These are phyloP conservation scores for Pseudogymnoascus verrucosus DNA, from an alignment of 2,329 filamentous ascomycete genomes.

Conservation along the genomic window DNA sequence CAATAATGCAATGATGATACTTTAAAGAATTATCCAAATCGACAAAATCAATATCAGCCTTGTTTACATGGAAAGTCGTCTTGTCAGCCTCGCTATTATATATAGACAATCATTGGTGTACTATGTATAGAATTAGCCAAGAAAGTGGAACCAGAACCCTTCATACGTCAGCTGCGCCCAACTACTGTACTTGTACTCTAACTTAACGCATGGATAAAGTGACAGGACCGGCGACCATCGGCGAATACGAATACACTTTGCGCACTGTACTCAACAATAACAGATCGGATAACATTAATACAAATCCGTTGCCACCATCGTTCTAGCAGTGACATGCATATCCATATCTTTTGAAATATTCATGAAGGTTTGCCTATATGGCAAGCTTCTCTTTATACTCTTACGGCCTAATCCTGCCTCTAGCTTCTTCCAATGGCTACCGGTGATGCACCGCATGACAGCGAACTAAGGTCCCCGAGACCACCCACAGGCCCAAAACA, in stretches of 20 bases:
- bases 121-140: background rate
- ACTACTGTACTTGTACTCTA: background rate
- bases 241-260: background rate
- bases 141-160: background rate
- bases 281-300: constrained; percentile 1
- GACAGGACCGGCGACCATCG: background rate
- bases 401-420: background rate
- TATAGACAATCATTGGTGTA: background rate
- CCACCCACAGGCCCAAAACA: constrained; percentile 14
- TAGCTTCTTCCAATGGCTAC: constrained; percentile 1
- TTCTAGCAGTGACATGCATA: constrained; percentile 3
- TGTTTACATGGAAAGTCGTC: background rate
- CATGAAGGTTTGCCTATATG: background rate
- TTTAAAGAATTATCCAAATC: background rate
- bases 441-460: background rate
- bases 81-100: background rate
- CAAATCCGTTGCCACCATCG: background rate
- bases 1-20: background rate
- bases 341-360: background rate
- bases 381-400: background rate
- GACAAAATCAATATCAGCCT: background rate
- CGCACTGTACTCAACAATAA: background rate
- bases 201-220: background rate
- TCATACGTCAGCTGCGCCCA: background rate
- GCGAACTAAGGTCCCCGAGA: background rate